These are phyloP conservation scores for Eucalyptus urophylla DNA, from an alignment of 345 rosid species.

Conservation along the genomic window DNA sequence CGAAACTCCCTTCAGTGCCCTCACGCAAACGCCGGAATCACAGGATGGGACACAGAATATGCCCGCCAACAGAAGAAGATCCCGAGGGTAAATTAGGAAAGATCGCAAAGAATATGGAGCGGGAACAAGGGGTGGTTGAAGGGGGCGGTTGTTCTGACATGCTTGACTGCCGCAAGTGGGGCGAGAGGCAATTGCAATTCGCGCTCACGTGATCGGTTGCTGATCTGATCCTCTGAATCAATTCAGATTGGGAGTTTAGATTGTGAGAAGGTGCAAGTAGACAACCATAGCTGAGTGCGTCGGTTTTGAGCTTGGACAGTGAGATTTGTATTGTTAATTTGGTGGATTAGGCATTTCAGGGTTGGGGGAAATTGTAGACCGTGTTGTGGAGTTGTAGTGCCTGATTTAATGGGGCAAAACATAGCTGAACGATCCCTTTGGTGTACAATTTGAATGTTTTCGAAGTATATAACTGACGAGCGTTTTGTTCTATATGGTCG, in stretches of 20 bases:
- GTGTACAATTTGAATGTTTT: no score
- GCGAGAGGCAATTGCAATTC: background rate
- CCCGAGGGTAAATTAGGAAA: background rate
- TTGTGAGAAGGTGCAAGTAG: background rate
- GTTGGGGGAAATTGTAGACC: background rate
- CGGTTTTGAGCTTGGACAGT: background rate
- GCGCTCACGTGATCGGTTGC: background rate
- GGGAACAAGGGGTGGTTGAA: background rate
- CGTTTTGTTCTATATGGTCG: rapidly evolving
- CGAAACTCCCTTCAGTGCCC: background rate
- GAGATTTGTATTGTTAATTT: background rate
- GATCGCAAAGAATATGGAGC: background rate
- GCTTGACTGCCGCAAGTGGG: background rate
- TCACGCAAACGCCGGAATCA: background rate
- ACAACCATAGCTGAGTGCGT: rapidly evolving
- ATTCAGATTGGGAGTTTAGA: background rate
- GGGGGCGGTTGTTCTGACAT: background rate
- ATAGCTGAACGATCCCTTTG: no score
- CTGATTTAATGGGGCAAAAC: no score
- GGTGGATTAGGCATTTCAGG: background rate
- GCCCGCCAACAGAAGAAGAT: background rate
- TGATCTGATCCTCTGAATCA: background rate
- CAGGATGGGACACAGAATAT: rapidly evolving
- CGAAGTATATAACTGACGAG: no score
- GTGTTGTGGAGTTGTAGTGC: background rate